Evolutionary conservation across 2,329 filamentous ascomycete species (phyloP).

Genomic region (Malbranchea zuffiana): DNA sequence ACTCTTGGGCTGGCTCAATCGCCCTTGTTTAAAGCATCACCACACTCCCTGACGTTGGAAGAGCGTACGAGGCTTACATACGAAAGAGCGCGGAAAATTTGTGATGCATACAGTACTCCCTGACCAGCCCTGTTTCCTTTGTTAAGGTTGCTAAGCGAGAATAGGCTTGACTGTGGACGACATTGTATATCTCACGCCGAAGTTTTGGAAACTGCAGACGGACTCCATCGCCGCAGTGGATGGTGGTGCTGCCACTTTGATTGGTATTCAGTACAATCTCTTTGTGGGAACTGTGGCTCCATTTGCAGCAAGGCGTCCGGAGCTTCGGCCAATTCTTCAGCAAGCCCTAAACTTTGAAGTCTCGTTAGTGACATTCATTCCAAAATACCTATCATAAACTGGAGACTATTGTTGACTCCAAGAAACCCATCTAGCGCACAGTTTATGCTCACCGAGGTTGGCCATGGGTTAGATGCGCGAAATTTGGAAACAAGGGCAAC

Average conservation of each 20-base stretch:
- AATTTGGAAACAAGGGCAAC: conserved; percentile 3
- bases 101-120: too few relatives aligned
- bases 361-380: conserved; percentile 3
- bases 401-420: neutral
- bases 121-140: too few relatives aligned
- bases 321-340: conserved; percentile 1
- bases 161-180: conserved; percentile 3
- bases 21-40: too few relatives aligned
- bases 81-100: too few relatives aligned
- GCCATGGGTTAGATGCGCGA: conserved; percentile 6
- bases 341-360: conserved; percentile 5
- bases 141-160: too few relatives aligned
- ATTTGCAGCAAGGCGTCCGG: neutral
- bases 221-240: neutral
- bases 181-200: neutral
- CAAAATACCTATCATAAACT: neutral
- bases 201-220: conserved; percentile 6
- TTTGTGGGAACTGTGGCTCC: conserved; percentile 1
- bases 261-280: conserved; percentile 7
- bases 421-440: conserved; percentile 1
- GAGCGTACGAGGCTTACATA: too few relatives aligned
- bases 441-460: conserved; percentile 7
- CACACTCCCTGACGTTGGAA: too few relatives aligned
- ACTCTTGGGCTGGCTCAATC: neutral
- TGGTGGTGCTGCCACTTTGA: conserved; percentile 2